Conservation (phyloP, 2,329 filamentous ascomycete species). For the Apiospora arundinis region DNA sequence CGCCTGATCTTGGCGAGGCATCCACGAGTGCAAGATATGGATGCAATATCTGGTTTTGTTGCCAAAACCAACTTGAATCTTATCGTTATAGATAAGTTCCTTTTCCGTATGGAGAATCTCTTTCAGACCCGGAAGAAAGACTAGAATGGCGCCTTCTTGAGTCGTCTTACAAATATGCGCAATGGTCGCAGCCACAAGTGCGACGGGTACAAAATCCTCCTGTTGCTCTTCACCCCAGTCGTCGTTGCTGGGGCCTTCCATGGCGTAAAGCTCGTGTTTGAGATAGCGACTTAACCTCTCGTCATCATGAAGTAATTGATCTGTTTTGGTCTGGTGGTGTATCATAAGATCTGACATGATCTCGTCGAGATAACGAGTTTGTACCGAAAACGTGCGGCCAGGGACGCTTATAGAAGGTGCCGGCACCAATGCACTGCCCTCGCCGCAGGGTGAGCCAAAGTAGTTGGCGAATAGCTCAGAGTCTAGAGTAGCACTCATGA, state of each 20-base stretch:
- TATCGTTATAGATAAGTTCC: conserved; percentile 35
- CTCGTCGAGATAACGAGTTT: conserved; percentile 7
- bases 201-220: conserved; percentile 41
- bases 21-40: conserved; percentile 52
- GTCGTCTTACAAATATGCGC: conserved; percentile 52
- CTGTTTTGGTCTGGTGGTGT: not conserved
- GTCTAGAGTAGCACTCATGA: conserved; percentile 26
- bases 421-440: not conserved
- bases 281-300: not conserved
- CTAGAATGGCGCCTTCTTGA: conserved; percentile 51
- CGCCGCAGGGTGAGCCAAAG: not conserved
- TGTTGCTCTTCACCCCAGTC: not conserved
- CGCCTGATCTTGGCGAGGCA: conserved; percentile 47
- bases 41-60: conserved; percentile 49
- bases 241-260: not conserved
- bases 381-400: conserved; percentile 23
- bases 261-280: not conserved
- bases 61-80: conserved; percentile 47
- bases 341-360: conserved; percentile 13
- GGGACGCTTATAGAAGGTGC: conserved; percentile 22
- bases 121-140: conserved; percentile 53
- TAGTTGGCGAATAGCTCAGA: conserved; percentile 23
- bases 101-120: conserved; percentile 43
- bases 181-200: conserved; percentile 50
- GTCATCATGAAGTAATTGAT: not conserved